phyloP scores from a whole-genome alignment of 805 yeast genomes.

The Yamadazyma phyllophila region DNA sequence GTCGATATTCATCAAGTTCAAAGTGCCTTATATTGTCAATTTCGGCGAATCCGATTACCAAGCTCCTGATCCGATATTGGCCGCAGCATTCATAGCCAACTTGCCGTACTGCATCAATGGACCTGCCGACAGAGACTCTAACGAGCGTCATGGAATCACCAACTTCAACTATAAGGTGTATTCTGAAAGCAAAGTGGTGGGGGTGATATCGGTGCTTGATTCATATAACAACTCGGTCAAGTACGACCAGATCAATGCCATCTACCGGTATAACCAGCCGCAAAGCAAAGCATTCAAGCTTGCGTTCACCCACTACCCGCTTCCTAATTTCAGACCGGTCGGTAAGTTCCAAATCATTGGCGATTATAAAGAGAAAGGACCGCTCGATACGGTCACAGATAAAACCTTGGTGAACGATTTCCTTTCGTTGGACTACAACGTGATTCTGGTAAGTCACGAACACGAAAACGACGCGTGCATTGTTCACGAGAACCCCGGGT shows the following conservation, averaged over 20 bases:
- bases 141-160: conserved; percentile 30
- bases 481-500: conserved; percentile 12
- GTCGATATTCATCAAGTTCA: conserved; percentile 28
- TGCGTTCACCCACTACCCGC: conserved; percentile 39
- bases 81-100: conserved; percentile 24
- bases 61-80: conserved; percentile 8
- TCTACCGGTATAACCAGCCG: conserved; percentile 26
- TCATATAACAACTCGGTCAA: conserved; percentile 27
- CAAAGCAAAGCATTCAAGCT: conserved; percentile 23
- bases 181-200: conserved; percentile 15
- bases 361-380: conserved; percentile 35
- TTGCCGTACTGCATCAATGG: conserved; percentile 39
- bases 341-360: conserved; percentile 42
- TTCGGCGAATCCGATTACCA: conserved; percentile 38
- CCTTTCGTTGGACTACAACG: conserved; percentile 33
- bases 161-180: conserved; percentile 32
- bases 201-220: conserved; percentile 34
- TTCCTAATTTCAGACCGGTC: conserved; percentile 40
- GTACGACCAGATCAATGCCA: conserved; percentile 32
- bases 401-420: conserved; percentile 32
- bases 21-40: conserved; percentile 33
- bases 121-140: not conserved
- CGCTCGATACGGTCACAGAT: conserved; percentile 28
- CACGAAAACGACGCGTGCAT: conserved; percentile 45
- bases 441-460: conserved; percentile 42